These are phyloP conservation scores for Backusella luteola DNA, from an alignment of 192 early-diverging fungal species.

Conservation along the genomic window DNA sequence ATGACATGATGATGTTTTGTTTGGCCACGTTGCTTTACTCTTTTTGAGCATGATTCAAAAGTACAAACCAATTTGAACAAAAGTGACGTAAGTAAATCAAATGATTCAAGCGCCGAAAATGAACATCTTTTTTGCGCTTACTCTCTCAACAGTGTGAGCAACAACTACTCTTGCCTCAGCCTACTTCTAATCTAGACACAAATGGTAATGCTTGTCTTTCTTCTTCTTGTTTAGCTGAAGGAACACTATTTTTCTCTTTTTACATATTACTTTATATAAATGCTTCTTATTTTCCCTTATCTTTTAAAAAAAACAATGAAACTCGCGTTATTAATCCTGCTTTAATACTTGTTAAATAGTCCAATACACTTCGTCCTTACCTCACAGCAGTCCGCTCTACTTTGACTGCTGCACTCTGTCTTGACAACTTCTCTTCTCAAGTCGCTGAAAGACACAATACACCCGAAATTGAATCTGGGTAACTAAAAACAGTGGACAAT, in stretches of 20 bases:
- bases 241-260: background rate
- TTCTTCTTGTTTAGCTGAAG: background rate
- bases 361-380: conserved; percentile 96
- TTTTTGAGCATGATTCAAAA: too few species aligned
- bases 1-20: too few species aligned
- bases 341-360: conserved; percentile 52
- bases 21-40: too few species aligned
- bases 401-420: conserved; percentile 90
- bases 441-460: conserved; percentile 98
- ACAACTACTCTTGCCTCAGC: background rate
- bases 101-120: background rate
- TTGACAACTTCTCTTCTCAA: conserved; percentile 98
- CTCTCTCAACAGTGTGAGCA: background rate
- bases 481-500: background rate
- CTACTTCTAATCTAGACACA: conserved; percentile 3
- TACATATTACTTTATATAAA: background rate
- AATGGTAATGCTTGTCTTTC: background rate
- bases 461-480: conserved; percentile 94
- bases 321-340: background rate
- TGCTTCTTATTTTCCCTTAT: background rate
- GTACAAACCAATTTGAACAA: too few species aligned
- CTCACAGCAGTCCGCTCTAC: conserved; percentile 92
- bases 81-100: background rate
- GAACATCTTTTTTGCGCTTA: background rate
- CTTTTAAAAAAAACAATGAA: background rate